Base-by-base conservation (phyloP, 1,284 basidiomycete species). In the Marasmius sp. region DNA sequence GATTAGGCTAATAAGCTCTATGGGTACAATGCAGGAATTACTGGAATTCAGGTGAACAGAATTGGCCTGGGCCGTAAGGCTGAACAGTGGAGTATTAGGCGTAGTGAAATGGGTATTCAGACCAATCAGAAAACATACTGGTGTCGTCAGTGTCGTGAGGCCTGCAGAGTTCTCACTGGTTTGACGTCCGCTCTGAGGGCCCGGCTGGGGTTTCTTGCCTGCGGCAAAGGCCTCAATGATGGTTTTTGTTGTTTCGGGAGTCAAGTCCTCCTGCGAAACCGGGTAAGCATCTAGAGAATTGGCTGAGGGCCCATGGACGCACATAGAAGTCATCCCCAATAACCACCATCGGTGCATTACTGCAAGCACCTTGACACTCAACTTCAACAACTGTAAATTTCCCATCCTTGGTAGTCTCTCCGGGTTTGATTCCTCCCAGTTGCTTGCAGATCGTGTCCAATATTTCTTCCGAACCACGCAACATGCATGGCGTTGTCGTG, bases 341-440 rank as follows among this genome's bases (percentile, higher is more conserved):
- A 68, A 92, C 95, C 76, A 99, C 83, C 97, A 99, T 99, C 11
- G 97, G 97, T n/a, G 97, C 97, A 77, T 98, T 99, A 69, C 92
- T 93, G 79, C 97, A 99, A 56, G 97, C 97, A 63, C 96, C 97
- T 69, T 98, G 89, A 77, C 97, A 99, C 79, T 99, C 97, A 48
- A 99, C 97, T 77, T 99, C 97, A 65, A 99, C 86, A 54, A 99
- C 88, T 7, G 97, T 98, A 78, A 98, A 99, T 78, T 97, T 96
- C 59, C 94, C 93, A 74, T 99, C 95, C 73, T 87, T 85, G 20
- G 97, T 98, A 38, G 96, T 97, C 74, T 95, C 87, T 16, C 97
- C 97, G 11, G 93, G 87, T 68, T 92, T 87, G 69, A 95, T 85
- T 53, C 91, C 91, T 45, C 91, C 91, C 39, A 98, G 86, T 72